Evolutionary conservation across 805 yeast genomes (phyloP), one percentile per base, ranked within the genome.

Genomic region (Ogataea nitratoaversa): DNA sequence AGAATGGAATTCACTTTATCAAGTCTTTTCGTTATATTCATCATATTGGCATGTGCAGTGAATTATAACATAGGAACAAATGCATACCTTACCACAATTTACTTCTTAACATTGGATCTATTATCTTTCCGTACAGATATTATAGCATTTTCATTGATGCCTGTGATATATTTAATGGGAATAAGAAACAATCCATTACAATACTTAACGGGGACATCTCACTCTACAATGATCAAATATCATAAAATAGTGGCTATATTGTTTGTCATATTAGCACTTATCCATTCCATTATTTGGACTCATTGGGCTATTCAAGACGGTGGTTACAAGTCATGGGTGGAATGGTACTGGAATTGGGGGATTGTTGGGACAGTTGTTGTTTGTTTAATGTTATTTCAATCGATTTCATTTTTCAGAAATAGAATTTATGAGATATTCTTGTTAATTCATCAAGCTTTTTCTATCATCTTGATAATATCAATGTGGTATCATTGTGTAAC

Each of bases 141-240:
- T 16, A 61, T 75, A 58, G 60, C 74, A 2, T 59, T 76, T 29
- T 76, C 74, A 38, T 42, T 78, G 36, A 67, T 80, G 42, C 91
- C 93, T 0, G 56, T 72, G 6, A 56, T 79, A 14, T 72, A 76
- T 44, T 61, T 83, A 41, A 81, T 84, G 59, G 86, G 87, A 5
- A 82, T 83, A 23, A 67, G 93, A 52, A 86, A 85, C 58, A 85
- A 83, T 53, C 76, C 86, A 17, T 66, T 85, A 53, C 72, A 75
- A 46, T 65, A 63, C 54, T 39, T 81, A 5, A 73, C 89, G 1
- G 87, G 90, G 2, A 70, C 84, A 67, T 59, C 78, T 0, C 80
- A 74, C 49, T 63, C 79, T 12, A 70, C 82, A 1, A 84, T 85
- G 62, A 68, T 77, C 50, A 62, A 68, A 22, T 75, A 74, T 53